Conservation (phyloP, 768 basidiomycete species). For the Leccinellum luteum region DNA sequence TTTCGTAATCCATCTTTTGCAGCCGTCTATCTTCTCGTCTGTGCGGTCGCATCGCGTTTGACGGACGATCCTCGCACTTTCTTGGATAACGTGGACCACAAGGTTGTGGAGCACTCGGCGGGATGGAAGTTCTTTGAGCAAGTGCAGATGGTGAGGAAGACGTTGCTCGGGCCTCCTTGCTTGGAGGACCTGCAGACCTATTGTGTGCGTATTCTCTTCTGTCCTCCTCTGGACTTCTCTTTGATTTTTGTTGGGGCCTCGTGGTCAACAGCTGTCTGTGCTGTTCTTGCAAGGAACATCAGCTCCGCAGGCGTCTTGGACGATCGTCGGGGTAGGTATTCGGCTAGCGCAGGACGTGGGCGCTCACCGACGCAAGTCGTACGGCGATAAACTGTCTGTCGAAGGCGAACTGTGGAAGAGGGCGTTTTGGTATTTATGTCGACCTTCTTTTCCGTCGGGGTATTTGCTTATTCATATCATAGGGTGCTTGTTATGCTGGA, state of each 20-base stretch:
- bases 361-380: slow-evolving; percentile 43
- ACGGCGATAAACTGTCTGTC: slow-evolving; percentile 29
- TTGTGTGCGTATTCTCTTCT: slow-evolving; percentile 39
- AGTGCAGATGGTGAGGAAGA: slow-evolving; percentile 58
- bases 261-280: slow-evolving; percentile 43
- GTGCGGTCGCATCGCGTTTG: slow-evolving; percentile 60
- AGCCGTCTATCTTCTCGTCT: slow-evolving; percentile 62
- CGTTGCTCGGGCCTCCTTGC: slow-evolving; percentile 52
- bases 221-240: background rate
- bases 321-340: slow-evolving; percentile 58
- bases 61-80: slow-evolving; percentile 57
- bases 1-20: slow-evolving; percentile 51
- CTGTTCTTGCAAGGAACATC: slow-evolving; percentile 56
- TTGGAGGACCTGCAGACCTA: slow-evolving; percentile 73
- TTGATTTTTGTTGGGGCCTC: background rate
- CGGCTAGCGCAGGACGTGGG: slow-evolving; percentile 61
- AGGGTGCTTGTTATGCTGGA: slow-evolving; percentile 34
- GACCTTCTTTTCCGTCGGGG: background rate
- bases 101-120: slow-evolving; percentile 40
- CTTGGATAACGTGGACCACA: slow-evolving; percentile 31
- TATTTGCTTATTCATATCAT: background rate
- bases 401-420: slow-evolving; percentile 65
- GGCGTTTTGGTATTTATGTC: slow-evolving; percentile 40
- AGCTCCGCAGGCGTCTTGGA: slow-evolving; percentile 67
- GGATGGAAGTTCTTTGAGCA: slow-evolving; percentile 52